These are phyloP conservation scores for Polygonum maritimum DNA, from an alignment of 148 eudicot genomes.

Conservation along the genomic window DNA sequence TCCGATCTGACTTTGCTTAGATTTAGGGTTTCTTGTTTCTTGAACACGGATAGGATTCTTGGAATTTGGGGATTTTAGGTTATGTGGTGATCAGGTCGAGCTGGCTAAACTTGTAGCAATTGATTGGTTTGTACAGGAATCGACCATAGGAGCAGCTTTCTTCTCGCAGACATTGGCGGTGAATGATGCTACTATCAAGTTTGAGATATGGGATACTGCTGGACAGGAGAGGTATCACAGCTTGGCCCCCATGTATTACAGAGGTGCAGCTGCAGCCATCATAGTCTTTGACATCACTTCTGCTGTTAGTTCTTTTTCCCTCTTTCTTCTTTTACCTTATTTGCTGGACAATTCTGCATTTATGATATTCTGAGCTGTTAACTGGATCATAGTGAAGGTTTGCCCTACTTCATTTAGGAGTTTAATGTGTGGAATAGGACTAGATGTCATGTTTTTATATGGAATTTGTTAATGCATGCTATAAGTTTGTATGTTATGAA, in stretches of 20 bases:
- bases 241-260: slow-evolving; percentile 97
- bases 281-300: slow-evolving; percentile 84
- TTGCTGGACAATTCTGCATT: background rate
- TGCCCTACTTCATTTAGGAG: background rate
- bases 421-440: background rate
- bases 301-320: slow-evolving; percentile 30
- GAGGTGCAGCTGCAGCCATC: slow-evolving; percentile 98
- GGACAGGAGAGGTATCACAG: slow-evolving; percentile 98
- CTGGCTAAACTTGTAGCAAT: background rate
- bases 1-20: background rate
- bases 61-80: background rate
- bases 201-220: slow-evolving; percentile 99
- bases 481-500: background rate
- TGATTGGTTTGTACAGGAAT: slow-evolving; percentile 46
- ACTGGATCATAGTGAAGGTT: background rate
- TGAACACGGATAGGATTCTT: background rate
- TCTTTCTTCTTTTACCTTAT: background rate
- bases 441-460: background rate
- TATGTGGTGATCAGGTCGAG: background rate
- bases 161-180: slow-evolving; percentile 89
- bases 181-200: slow-evolving; percentile 78
- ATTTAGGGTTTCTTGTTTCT: background rate
- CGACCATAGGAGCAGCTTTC: slow-evolving; percentile 98
- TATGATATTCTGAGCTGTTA: background rate
- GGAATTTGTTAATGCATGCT: background rate